These are phyloP conservation scores for Dendrobium huoshanense DNA, from an alignment of 106 monocot species.

Conservation along the genomic window DNA sequence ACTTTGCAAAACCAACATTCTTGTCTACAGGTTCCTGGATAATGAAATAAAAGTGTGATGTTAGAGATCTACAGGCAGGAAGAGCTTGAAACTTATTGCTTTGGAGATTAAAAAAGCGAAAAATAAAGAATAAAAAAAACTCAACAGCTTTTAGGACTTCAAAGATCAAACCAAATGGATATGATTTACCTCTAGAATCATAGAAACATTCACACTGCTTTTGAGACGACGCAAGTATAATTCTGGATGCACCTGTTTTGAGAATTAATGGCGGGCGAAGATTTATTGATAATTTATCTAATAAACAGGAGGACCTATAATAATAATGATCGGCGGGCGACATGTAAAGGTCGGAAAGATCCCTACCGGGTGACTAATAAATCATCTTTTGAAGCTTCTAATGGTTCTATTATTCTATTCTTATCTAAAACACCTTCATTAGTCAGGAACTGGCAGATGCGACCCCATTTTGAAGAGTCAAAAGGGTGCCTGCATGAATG, in stretches of 20 bases:
- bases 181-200: constrained; percentile 78
- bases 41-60: too few relatives aligned
- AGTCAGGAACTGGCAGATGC: constrained; percentile 64
- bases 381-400: constrained; percentile 84
- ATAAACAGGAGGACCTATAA: not conserved
- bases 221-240: constrained; percentile 69
- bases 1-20: too few relatives aligned
- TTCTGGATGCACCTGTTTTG: constrained; percentile 75
- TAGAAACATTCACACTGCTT: constrained; percentile 66
- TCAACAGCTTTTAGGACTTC: not conserved
- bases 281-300: not conserved
- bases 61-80: not conserved
- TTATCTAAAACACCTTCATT: constrained; percentile 61
- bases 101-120: not conserved
- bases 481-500: constrained; percentile 70
- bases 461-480: constrained; percentile 85
- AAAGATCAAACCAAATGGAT: not conserved
- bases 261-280: not conserved
- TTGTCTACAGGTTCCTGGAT: too few relatives aligned
- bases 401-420: constrained; percentile 59
- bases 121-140: not conserved
- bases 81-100: not conserved
- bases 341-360: not conserved
- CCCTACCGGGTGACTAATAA: constrained; percentile 74
- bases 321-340: not conserved